Evolutionary conservation across 2,329 filamentous ascomycete species (phyloP).

Genomic region (Calonectria pauciramosa): DNA sequence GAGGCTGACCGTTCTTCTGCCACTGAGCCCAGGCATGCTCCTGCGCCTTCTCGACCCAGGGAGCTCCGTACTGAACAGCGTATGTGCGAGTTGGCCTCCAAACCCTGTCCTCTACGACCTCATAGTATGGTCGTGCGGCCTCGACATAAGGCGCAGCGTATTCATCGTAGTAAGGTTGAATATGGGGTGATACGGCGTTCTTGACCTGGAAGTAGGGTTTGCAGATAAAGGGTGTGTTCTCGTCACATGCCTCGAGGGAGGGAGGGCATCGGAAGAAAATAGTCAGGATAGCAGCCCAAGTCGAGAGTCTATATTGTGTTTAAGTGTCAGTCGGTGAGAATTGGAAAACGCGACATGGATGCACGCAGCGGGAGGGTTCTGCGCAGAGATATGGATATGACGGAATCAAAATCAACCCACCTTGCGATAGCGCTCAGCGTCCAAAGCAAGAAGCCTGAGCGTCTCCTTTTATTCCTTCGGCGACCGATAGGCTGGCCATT

Average conservation of each 20-base stretch:
- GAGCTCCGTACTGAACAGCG: conserved; percentile 81
- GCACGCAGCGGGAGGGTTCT: neutral
- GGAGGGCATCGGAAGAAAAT: conserved; percentile 87
- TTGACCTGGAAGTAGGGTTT: conserved; percentile 82
- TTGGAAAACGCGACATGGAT: conserved; percentile 19
- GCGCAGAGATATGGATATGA: neutral
- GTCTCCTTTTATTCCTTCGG: conserved; percentile 39
- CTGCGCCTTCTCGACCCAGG: conserved; percentile 76
- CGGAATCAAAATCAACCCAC: conserved; percentile 54
- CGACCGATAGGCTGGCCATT: conserved; percentile 47
- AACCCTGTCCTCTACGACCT: conserved; percentile 71
- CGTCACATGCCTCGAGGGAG: conserved; percentile 75
- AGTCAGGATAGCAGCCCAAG: conserved; percentile 89
- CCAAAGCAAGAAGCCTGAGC: conserved; percentile 51
- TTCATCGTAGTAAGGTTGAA: conserved; percentile 86
- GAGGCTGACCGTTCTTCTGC: conserved; percentile 83
- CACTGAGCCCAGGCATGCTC: conserved; percentile 80
- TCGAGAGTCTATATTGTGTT: conserved; percentile 72
- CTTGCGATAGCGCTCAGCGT: conserved; percentile 67
- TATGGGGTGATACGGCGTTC: conserved; percentile 76
- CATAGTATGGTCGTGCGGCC: conserved; percentile 81
- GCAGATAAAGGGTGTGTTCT: conserved; percentile 83
- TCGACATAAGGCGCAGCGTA: conserved; percentile 90
- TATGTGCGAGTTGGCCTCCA: conserved; percentile 78
- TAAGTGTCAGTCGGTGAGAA: conserved; percentile 17